Percentiles rank a stretch among this genome's conserved stretches.
Conservation (phyloP, 176 grass and related monocot genomes). For the Carex myosuroides region DNA sequence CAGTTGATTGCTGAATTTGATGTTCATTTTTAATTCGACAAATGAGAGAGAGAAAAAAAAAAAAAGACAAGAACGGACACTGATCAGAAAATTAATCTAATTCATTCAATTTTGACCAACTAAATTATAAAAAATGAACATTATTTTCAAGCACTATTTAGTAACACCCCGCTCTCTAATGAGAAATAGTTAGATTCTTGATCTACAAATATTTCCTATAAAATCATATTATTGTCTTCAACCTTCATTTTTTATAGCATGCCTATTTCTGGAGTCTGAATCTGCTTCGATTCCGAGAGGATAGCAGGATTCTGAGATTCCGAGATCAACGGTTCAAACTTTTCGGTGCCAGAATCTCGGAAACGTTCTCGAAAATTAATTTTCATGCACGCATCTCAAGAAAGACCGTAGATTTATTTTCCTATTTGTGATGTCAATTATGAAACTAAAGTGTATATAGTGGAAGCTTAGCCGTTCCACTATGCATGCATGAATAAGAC, state of each 20-base stretch:
- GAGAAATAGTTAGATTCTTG: background rate
- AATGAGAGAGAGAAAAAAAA: too few species aligned
- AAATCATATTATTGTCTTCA: background rate
- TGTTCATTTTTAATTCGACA: too few species aligned
- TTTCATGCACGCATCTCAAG: too few species aligned
- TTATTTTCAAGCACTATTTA: background rate
- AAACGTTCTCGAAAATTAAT: too few species aligned
- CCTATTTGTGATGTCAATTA: background rate
- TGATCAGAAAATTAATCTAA: background rate
- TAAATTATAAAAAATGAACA: background rate
- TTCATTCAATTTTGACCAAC: background rate
- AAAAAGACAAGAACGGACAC: background rate
- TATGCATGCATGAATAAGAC: background rate
- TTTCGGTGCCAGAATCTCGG: too few species aligned
- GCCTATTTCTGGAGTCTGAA: background rate
- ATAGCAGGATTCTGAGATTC: too few species aligned
- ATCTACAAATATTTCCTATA: background rate
- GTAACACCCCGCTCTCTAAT: background rate
- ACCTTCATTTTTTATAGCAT: background rate
- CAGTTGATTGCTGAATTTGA: too few species aligned
- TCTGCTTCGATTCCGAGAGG: too few species aligned
- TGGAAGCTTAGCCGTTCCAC: conserved; percentile 1
- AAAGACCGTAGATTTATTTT: too few species aligned
- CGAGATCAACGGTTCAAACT: too few species aligned
- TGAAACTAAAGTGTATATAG: background rate